Percentiles rank a stretch among this genome's conserved stretches.
Evolutionary conservation across 2,329 filamentous ascomycete genomes (phyloP).

Genomic region (Aureobasidium sp.): DNA sequence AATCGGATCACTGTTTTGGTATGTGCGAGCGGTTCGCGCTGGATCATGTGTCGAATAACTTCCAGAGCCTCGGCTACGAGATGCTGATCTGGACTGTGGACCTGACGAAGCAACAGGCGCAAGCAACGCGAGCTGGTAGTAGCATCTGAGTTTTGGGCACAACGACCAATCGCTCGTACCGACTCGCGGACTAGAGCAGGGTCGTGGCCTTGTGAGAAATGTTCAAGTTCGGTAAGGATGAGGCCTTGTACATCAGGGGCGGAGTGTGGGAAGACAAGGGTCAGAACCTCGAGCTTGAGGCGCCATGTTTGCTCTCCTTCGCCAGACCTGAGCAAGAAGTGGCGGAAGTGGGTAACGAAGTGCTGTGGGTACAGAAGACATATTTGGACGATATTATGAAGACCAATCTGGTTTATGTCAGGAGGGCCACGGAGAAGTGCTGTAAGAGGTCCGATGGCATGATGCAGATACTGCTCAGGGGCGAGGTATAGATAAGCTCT

Average conservation of each 20-base stretch:
- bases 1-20: constrained; percentile 78
- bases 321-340: constrained; percentile 77
- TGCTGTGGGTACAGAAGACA: constrained; percentile 66
- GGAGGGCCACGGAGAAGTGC: constrained; percentile 76
- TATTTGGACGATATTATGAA: constrained; percentile 94
- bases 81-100: constrained; percentile 78
- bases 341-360: constrained; percentile 83
- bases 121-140: constrained; percentile 71
- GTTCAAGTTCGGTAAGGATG: constrained; percentile 85
- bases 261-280: constrained; percentile 81
- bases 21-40: constrained; percentile 77
- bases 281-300: constrained; percentile 84
- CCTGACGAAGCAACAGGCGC: constrained; percentile 74
- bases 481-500: constrained; percentile 81
- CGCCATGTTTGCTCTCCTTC: constrained; percentile 80
- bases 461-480: constrained; percentile 65
- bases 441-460: constrained; percentile 74
- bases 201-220: constrained; percentile 74
- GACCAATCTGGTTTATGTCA: constrained; percentile 81
- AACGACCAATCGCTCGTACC: constrained; percentile 87
- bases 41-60: constrained; percentile 90
- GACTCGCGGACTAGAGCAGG: constrained; percentile 77
- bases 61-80: constrained; percentile 89
- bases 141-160: constrained; percentile 66
- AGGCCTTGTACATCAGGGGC: constrained; percentile 71